A percentile compares a stretch with the other conserved stretches of the same genome.
phyloP scores from a whole-genome alignment of 441 rosid species.

The Erodium trifolium region DNA sequence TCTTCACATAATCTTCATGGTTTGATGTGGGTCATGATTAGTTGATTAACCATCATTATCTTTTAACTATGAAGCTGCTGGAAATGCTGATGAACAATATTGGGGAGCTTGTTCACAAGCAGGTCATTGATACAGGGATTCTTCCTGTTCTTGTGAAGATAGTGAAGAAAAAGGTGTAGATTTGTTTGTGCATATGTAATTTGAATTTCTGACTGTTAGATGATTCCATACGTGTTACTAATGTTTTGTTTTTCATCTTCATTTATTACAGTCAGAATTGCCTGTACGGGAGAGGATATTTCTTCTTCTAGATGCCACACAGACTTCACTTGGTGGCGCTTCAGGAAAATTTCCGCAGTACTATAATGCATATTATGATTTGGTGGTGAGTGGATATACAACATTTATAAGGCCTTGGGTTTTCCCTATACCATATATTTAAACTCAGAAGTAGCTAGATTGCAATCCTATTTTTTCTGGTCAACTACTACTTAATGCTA shows the following conservation, averaged over 20 bases:
- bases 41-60: not conserved
- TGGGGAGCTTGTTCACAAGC: conserved; percentile 69
- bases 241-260: conserved; percentile 7
- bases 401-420: conserved; percentile 1
- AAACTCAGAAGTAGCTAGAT: not conserved
- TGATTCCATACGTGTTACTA: not conserved
- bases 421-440: not conserved
- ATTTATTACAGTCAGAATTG: conserved; percentile 57
- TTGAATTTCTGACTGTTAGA: conserved; percentile 1
- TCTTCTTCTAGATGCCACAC: conserved; percentile 96
- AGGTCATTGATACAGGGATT: conserved; percentile 66
- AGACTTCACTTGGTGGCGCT: conserved; percentile 89
- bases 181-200: conserved; percentile 16
- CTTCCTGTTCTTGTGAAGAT: conserved; percentile 83
- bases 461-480: not conserved
- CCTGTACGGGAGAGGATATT: conserved; percentile 88
- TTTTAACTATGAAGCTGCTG: conserved; percentile 51
- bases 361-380: conserved; percentile 71
- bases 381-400: conserved; percentile 66
- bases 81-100: conserved; percentile 97
- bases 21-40: conserved; percentile 13
- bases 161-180: conserved; percentile 86
- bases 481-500: not conserved
- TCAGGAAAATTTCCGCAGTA: conserved; percentile 86
- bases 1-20: not conserved